Conservation (phyloP, 768 basidiomycete species). For the Calocybe gangraenosa region DNA sequence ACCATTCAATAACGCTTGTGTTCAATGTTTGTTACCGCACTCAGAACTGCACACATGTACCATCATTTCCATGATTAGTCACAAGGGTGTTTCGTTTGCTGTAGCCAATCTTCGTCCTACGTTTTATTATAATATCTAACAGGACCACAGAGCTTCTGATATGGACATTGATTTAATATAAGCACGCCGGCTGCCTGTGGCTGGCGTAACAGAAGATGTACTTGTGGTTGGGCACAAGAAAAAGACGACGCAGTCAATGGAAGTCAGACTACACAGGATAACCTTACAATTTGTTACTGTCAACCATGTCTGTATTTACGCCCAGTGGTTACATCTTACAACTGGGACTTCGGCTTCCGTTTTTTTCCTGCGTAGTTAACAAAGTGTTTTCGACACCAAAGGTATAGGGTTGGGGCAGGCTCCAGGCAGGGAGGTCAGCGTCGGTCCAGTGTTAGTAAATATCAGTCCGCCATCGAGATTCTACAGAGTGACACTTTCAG, state of each 20-base stretch:
- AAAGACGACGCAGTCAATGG: not conserved
- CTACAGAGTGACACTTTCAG: not conserved
- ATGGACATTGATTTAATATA: too few species aligned
- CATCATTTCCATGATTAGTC: not conserved
- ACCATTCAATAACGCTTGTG: constrained; percentile 5
- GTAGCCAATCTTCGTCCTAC: too few species aligned
- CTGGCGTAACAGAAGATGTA: too few species aligned
- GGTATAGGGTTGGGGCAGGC: constrained; percentile 9
- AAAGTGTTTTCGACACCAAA: constrained; percentile 1
- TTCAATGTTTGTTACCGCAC: constrained; percentile 5
- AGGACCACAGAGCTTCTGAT: too few species aligned
- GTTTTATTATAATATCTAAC: too few species aligned
- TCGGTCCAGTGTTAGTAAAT: constrained; percentile 13
- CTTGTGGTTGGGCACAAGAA: too few species aligned
- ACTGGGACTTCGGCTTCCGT: not conserved
- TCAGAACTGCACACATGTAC: constrained; percentile 5
- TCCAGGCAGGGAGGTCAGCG: constrained; percentile 5
- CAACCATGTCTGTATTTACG: not conserved
- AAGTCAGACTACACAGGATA: not conserved
- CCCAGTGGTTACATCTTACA: not conserved
- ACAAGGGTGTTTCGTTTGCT: too few species aligned
- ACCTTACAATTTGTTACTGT: not conserved
- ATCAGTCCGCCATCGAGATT: constrained; percentile 6
- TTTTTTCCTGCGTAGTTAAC: not conserved
- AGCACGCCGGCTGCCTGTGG: too few species aligned